Evolutionary conservation across 1,284 basidiomycete genomes (phyloP), one percentile per base, ranked within the genome.

Genomic region (Sanghuangporus weigelae): DNA sequence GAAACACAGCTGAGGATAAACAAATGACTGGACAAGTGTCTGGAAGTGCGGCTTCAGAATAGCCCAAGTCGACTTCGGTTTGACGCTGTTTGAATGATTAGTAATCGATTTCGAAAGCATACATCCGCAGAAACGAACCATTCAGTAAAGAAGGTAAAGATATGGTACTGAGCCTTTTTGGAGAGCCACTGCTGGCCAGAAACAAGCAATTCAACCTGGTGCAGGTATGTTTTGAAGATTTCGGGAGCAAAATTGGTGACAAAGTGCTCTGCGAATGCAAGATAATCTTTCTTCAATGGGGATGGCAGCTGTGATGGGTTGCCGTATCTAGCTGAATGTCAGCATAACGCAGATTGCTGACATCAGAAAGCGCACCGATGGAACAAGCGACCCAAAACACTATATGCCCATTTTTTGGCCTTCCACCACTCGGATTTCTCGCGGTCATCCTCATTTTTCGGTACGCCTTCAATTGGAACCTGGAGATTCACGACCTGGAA

Each of bases 331-430:
- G 12, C 16, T 5, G 5, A 49, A n/a, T 4, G 23, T 40, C 67
- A 61, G 35, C 66, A 48, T 19, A 56, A 5, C 19, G 66, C 57
- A 70, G 48, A 2, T 12, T 12, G 38, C 16, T 44, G 19, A 51
- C 49, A 59, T 31, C 19, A 38, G 35, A 57, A 51, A 48, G 56
- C 75, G 2, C 61, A 87, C 84, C 88, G 79, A 70, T 89, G 88
- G 79, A 93, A 93, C 23, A 93, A 76, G 35, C 87, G 78, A 19
- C 88, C 88, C 8, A 94, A 78, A 49, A 84, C 85, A 39, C 81
- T 84, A 72, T 88, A 93, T 1, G 93, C 89, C 92, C 93, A 94
- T 72, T 95, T 95, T 76, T 95, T 95, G 5, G 88, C 84, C 71
- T 89, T 90, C 87, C 90, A 92, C 93, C 93, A 95, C 68, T 92